phyloP scores from a whole-genome alignment of 495 filamentous ascomycete species.

The Tuber aestivum region DNA sequence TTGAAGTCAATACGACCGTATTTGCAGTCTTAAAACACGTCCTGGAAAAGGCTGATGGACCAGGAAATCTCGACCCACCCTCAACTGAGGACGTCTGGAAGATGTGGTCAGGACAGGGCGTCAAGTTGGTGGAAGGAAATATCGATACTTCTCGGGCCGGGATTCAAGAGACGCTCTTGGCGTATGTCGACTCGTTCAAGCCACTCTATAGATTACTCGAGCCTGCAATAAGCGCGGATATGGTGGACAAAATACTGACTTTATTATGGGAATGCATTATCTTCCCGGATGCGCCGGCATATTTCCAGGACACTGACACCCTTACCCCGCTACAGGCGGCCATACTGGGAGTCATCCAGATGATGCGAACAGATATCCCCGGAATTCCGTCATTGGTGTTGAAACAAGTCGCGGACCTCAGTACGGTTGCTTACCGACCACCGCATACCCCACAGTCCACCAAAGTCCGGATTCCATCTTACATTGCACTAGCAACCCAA shows the following conservation, averaged over 20 bases:
- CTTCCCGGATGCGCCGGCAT: constrained; percentile 67
- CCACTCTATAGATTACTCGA: constrained; percentile 78
- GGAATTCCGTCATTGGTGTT: constrained; percentile 64
- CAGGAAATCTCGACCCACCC: constrained; percentile 51
- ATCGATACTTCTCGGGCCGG: constrained; percentile 33
- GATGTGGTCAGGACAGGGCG: constrained; percentile 54
- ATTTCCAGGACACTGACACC: constrained; percentile 78
- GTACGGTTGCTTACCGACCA: constrained; percentile 57
- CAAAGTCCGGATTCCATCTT: constrained; percentile 54
- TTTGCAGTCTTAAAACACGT: constrained; percentile 64
- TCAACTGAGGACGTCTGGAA: constrained; percentile 62
- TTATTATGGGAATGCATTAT: constrained; percentile 57
- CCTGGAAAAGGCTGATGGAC: constrained; percentile 52
- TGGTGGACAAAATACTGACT: constrained; percentile 52
- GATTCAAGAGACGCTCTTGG: constrained; percentile 48
- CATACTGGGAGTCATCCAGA: constrained; percentile 65
- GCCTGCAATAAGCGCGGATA: constrained; percentile 54
- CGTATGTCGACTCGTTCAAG: constrained; percentile 69
- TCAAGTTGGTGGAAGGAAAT: constrained; percentile 39
- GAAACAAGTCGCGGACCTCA: constrained; percentile 60
- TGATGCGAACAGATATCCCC: constrained; percentile 61
- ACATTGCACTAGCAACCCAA: constrained; percentile 76
- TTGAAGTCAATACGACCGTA: constrained; percentile 66
- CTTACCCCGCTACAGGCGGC: constrained; percentile 70
- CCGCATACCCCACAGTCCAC: constrained; percentile 38